These are phyloP conservation scores for Vitis cinerea DNA, from an alignment of 164 flowering plant species.

Conservation along the genomic window DNA sequence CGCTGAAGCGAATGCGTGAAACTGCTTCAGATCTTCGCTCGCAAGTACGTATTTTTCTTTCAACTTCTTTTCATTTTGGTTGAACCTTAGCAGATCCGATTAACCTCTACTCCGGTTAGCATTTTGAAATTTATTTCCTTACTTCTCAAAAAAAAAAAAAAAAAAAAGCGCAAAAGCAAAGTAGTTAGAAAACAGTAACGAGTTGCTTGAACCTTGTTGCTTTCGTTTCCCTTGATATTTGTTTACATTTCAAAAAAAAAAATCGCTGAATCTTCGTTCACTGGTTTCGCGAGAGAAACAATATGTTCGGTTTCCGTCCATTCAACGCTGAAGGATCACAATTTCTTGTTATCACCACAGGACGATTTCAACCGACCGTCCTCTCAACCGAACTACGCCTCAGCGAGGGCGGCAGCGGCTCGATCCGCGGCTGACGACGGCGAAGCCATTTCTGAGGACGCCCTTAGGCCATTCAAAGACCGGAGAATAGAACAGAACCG, in stretches of 20 bases:
- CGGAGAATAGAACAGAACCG: conserved; percentile 7
- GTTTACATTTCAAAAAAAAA: too few species aligned
- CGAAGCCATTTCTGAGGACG: background rate
- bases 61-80: background rate
- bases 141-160: background rate
- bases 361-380: conserved; percentile 5
- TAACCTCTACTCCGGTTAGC: too few species aligned
- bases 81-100: too few species aligned
- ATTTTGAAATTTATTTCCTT: background rate
- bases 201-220: too few species aligned
- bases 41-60: conserved; percentile 7
- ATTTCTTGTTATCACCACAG: background rate
- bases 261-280: too few species aligned
- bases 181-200: too few species aligned
- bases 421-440: background rate
- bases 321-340: too few species aligned
- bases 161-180: too few species aligned
- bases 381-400: background rate
- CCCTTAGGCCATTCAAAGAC: conserved; percentile 3
- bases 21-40: conserved; percentile 16
- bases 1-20: conserved; percentile 17
- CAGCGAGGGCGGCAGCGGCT: background rate
- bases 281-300: too few species aligned
- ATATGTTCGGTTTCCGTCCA: too few species aligned
- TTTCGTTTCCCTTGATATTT: too few species aligned